Evolutionary conservation across 1,139 yeast genomes (phyloP), one percentile per base, ranked within the genome.

Genomic region (Scheffersomyces cryptocercus): DNA sequence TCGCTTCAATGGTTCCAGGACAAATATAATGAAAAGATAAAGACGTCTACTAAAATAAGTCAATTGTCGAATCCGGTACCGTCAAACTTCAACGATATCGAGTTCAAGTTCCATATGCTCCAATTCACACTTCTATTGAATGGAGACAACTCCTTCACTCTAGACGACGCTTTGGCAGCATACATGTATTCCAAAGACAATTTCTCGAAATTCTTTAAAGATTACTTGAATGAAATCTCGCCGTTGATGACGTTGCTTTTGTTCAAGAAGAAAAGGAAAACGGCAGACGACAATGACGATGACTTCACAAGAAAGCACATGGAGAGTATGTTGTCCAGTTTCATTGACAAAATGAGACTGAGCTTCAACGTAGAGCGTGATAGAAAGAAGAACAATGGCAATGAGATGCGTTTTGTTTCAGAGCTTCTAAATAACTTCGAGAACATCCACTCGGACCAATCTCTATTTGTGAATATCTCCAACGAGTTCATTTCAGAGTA

Each of bases 401-500:
- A 57, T 31, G 69, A 67, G 41, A 51, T 67, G 8, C 49, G 55
- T 32, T 77, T 79, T 40, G 80, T 82, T 2, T 70, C 71, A 37
- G 72, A 66, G 43, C 51, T 72, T 4, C 53, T 74, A 30, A 52
- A 58, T 5, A 58, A 60, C 45, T 77, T 77, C 53, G 73, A 72
- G 32, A 64, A 68, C 35, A 65, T 81, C 31, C 68, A 68, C 41
- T 50, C 44, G 5, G 56, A 58, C 41, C 67, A 65, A 33, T 52
- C 60, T 3, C 48, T 73, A 12, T 74, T 73, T 49, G 62, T 59
- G 14, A 64, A 62, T 39, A 53, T 74, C 14, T 68, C 82, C 5
- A 66, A 73, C 39, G 75, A 82, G 51, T 82, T 88, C 54, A 77
- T 84, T 4, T 76, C 82, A 7, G 88, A 84, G 50, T 88, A 77